A percentile compares a stretch with the other conserved stretches of the same genome.
Conservation (phyloP, 768 basidiomycete species). For the Nidula microcarpa region DNA sequence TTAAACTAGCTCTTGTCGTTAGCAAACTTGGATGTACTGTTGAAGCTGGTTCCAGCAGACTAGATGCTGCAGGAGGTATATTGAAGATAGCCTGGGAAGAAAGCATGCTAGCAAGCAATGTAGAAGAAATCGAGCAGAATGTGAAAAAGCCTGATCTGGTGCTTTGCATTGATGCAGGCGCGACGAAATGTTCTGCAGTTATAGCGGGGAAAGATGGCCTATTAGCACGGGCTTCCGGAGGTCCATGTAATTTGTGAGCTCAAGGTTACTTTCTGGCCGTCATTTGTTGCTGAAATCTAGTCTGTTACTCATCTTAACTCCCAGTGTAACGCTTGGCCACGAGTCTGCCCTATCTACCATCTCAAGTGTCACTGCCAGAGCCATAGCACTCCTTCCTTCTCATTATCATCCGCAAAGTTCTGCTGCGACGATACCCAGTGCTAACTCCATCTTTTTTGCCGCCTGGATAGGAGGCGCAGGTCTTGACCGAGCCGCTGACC, state of each 20-base stretch:
- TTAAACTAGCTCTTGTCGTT: slow-evolving; percentile 27
- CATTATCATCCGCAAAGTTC: slow-evolving; percentile 2
- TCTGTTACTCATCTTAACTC: not conserved
- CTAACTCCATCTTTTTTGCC: slow-evolving; percentile 10
- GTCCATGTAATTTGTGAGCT: slow-evolving; percentile 23
- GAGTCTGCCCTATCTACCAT: slow-evolving; percentile 16
- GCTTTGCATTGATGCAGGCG: slow-evolving; percentile 21
- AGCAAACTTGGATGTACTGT: slow-evolving; percentile 13
- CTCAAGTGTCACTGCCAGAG: slow-evolving; percentile 1
- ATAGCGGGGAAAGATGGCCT: slow-evolving; percentile 15
- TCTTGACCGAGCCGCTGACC: slow-evolving; percentile 15
- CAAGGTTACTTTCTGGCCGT: not conserved
- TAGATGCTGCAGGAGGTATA: slow-evolving; percentile 13
- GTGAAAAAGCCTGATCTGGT: slow-evolving; percentile 3
- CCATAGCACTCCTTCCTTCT: slow-evolving; percentile 8
- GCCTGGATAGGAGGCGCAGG: slow-evolving; percentile 23
- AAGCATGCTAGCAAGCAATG: not conserved
- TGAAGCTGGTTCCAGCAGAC: slow-evolving; percentile 9
- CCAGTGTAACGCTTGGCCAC: slow-evolving; percentile 19
- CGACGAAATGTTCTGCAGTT: slow-evolving; percentile 18
- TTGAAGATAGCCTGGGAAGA: slow-evolving; percentile 14
- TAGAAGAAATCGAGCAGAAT: not conserved
- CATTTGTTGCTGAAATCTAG: not conserved
- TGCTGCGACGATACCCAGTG: not conserved
- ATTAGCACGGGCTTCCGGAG: slow-evolving; percentile 14